These are phyloP conservation scores for Geranium incanum DNA, from an alignment of 441 rosid species.

Conservation along the genomic window DNA sequence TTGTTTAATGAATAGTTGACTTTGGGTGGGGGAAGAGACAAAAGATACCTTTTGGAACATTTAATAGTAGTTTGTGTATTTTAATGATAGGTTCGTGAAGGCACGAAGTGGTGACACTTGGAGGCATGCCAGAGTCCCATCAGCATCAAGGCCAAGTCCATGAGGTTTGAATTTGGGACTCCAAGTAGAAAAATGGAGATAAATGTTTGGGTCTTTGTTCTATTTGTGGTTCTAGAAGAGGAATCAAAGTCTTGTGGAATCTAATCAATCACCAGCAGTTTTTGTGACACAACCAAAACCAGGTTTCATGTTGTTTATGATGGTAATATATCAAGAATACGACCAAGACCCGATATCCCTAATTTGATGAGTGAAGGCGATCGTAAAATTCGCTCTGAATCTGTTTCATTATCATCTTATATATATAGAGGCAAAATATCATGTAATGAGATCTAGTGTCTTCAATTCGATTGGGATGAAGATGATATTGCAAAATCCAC, in stretches of 20 bases:
- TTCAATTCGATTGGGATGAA: too few species aligned
- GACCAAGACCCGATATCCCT: too few species aligned
- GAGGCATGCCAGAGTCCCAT: background rate
- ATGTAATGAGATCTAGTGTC: too few species aligned
- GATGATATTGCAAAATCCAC: too few species aligned
- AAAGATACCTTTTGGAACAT: background rate
- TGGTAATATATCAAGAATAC: background rate
- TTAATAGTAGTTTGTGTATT: background rate
- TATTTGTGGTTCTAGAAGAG: background rate
- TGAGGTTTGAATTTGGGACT: background rate
- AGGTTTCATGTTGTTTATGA: background rate
- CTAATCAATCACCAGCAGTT: background rate
- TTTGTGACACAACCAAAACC: background rate
- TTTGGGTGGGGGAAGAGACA: background rate
- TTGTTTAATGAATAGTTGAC: too few species aligned
- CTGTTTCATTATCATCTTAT: too few species aligned
- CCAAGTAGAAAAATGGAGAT: too few species aligned
- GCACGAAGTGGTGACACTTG: constrained; percentile 1
- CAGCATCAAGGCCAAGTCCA: background rate
- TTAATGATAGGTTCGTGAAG: background rate
- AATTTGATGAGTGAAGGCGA: too few species aligned
- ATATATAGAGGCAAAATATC: too few species aligned
- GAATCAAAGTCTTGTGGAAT: background rate
- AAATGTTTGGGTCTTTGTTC: background rate
- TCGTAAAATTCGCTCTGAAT: too few species aligned